Percentiles rank a stretch among this genome's conserved stretches.
Conservation (phyloP, 371 early-diverging fungal species). For the Mucor piriformis region DNA sequence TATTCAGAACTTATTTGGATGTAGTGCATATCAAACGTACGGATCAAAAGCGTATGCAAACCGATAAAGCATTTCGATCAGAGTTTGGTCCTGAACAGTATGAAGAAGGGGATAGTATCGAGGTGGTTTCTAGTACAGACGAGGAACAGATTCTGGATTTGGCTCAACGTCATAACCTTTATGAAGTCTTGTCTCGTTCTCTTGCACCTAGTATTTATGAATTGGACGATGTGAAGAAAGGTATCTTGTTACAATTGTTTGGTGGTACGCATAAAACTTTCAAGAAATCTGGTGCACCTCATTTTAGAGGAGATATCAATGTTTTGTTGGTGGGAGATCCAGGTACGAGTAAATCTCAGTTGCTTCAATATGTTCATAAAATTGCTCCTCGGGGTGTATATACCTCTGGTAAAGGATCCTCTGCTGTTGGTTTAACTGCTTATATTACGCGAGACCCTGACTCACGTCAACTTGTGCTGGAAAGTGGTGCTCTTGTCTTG, state of each 20-base stretch:
- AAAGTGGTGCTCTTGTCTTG: constrained; percentile 98
- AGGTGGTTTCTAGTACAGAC: constrained; percentile 60
- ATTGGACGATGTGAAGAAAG: constrained; percentile 98
- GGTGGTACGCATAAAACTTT: constrained; percentile 92
- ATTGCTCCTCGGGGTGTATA: constrained; percentile 98
- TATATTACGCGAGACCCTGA: constrained; percentile 98
- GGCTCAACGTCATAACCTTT: constrained; percentile 68
- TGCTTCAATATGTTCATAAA: constrained; percentile 94
- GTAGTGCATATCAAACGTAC: constrained; percentile 90
- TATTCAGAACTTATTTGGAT: constrained; percentile 98
- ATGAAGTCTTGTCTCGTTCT: constrained; percentile 81
- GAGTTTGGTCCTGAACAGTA: constrained; percentile 62
- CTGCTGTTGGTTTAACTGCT: constrained; percentile 99
- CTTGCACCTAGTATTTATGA: constrained; percentile 98
- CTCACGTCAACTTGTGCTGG: constrained; percentile 95
- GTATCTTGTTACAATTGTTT: constrained; percentile 96
- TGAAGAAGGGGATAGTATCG: constrained; percentile 71
- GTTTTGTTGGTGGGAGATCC: constrained; percentile 99
- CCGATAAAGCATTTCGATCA: constrained; percentile 30
- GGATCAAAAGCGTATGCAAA: constrained; percentile 72
- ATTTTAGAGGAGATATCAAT: constrained; percentile 95
- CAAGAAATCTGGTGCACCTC: constrained; percentile 73
- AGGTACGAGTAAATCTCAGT: constrained; percentile 98
- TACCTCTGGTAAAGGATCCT: constrained; percentile 99
- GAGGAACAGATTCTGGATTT: constrained; percentile 68